Base-by-base conservation (phyloP, 2,329 filamentous ascomycete genomes). In the Knufia fluminis region DNA sequence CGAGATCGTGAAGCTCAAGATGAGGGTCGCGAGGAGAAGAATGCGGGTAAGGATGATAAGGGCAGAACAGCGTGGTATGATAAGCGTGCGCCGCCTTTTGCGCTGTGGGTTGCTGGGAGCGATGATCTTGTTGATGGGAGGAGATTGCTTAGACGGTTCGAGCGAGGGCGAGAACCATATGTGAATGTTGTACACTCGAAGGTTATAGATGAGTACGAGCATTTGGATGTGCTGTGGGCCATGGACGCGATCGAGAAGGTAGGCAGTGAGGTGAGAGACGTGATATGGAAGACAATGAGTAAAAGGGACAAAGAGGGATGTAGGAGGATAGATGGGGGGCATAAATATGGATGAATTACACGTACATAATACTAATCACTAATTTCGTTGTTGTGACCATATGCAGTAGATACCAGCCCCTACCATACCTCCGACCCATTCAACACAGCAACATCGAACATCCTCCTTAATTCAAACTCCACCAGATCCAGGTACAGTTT, bases 141-240 rank as follows among this genome's bases (percentile, higher is more conserved):
- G 16, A 79, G 82, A 48, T 72, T 96, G 7, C 71, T 96, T 2
- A 73, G 78, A 17, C 76, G 91, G 1, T 85, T 96, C 55, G 77
- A 85, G 59, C 76, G 77, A 36, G 85, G 85, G 0, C 74, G 86
- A 22, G 91, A 97, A 65, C 91, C 91, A 1, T 74, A 87, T 61
- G 87, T 94, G 7, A 72, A 77, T 33, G 70, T 96, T 3, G 86
- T 95, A 3, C 86, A 95, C 67, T 77, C 78, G 54, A 94, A 87
- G 62, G 72, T 94, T 19, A 85, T 96, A 38, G 80, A 86, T 2
- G 86, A 84, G 41, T 94, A 95, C 64, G 91, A 96, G 68, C 91
- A 97, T 67, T 75, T 97, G 3, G 91, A 96, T 67, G 87, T 96
- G 1, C 80, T 97, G 32, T 96, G 91, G 91, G 89, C 90, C 0